A percentile compares a stretch with the other conserved stretches of the same genome.
These are phyloP conservation scores for Rubroshorea leprosula DNA, from an alignment of 345 rosid species.

Conservation along the genomic window DNA sequence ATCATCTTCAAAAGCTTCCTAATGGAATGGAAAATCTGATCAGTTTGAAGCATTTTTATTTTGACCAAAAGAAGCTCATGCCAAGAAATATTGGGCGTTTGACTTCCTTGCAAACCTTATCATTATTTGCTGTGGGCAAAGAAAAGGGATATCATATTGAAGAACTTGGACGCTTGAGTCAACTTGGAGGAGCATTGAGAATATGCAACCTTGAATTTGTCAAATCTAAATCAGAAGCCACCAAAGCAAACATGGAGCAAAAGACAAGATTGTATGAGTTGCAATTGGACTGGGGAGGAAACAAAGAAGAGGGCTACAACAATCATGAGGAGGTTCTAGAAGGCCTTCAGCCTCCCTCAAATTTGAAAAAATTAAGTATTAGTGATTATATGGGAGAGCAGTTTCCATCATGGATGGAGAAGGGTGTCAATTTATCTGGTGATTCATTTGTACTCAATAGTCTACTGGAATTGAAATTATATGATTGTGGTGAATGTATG, in stretches of 20 bases:
- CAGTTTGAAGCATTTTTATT: background rate
- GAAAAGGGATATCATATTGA: too few species aligned
- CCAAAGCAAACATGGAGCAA: background rate
- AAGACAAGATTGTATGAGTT: constrained; percentile 1
- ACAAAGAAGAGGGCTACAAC: background rate
- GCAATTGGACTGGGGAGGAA: background rate
- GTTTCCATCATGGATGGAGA: constrained; percentile 1
- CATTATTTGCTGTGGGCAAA: too few species aligned
- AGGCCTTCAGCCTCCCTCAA: background rate
- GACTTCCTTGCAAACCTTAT: too few species aligned
- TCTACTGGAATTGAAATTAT: background rate
- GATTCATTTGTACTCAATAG: background rate
- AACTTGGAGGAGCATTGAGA: background rate
- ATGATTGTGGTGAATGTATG: too few species aligned
- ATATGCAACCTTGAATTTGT: background rate
- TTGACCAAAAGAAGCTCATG: background rate
- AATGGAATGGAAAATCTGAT: background rate
- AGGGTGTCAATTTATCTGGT: background rate
- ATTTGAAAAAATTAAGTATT: constrained; percentile 9
- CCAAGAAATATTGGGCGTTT: background rate
- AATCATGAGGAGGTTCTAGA: constrained; percentile 1
- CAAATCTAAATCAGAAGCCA: background rate
- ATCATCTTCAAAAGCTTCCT: background rate
- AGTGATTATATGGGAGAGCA: background rate
- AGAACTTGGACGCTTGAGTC: too few species aligned